phyloP scores from a whole-genome alignment of 139 green algal genomes.

The Closterium sp. region DNA sequence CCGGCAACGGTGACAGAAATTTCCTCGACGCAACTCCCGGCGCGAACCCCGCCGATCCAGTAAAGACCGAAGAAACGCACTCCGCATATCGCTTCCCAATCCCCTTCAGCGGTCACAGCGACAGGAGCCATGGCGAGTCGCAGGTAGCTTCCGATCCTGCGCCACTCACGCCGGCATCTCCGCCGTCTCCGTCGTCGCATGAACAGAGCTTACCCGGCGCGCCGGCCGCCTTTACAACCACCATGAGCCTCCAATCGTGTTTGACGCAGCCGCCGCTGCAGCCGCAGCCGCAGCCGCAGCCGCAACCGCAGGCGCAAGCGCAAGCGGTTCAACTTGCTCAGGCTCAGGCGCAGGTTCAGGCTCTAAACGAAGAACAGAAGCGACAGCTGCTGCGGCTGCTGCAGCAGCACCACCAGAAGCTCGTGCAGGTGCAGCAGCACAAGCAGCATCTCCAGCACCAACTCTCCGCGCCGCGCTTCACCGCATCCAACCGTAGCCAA shows the following conservation, averaged over 20 bases:
- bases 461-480: not conserved
- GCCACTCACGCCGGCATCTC: not conserved
- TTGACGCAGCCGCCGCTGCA: not conserved
- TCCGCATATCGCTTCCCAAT: not conserved
- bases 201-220: not conserved
- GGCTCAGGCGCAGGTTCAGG: no score
- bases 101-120: not conserved
- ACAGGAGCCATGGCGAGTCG: not conserved
- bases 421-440: not conserved
- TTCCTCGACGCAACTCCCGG: not conserved
- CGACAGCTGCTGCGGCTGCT: not conserved
- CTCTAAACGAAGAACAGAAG: not conserved
- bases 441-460: not conserved
- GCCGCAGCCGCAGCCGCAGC: not conserved
- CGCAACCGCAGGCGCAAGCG: no score
- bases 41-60: not conserved
- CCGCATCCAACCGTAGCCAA: not conserved
- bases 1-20: not conserved
- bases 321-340: no score
- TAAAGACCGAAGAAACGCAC: not conserved
- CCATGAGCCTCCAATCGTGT: not conserved
- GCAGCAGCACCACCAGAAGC: conserved; percentile 3
- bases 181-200: not conserved
- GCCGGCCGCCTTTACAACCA: no score
- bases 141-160: not conserved